Evolutionary conservation across 768 basidiomycete genomes (phyloP), one percentile per base, ranked within the genome.

Genomic region (Termitomyces titanicus): DNA sequence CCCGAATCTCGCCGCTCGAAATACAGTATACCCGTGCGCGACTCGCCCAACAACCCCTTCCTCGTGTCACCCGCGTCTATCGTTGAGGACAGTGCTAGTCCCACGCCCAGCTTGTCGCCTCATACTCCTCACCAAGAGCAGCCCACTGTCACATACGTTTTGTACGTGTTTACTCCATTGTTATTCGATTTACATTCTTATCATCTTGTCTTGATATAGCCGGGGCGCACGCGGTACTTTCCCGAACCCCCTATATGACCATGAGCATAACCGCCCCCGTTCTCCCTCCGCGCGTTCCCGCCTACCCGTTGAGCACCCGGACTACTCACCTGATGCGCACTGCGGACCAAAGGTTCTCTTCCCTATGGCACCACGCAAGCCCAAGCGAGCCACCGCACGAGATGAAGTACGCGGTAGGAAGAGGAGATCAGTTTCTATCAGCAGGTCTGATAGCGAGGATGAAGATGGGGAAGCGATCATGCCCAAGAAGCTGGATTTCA

Each of bases 1-100:
- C 66, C 75, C 1, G 73, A 71, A 47, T 64, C 65, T 15, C 72
- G 34, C 4, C 59, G 27, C n/a, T 29, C 49, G 9, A 54, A 51
- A 29, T 46, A 49, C 15, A 31, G 18, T 18, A 70, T 75, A 40
- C 67, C 71, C 47, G 53, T 65, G 53, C 81, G 83, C 17, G 86
- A 88, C 66, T 85, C 86, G 3, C 87, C 86, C 1, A 77, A 84
- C 57, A 89, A 89, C 55, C 88, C 88, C 0, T 89, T 90, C 74
- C 74, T 89, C 24, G 56, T 53, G 22, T 61, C 60, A 9, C 60
- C 60, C 10, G 77, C 77, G 1, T 73, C 76, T 22, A 59, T 64
- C 11, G 44, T 57, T 17, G 65, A 53, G 11, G 74, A 74, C 5
- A 69, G 72, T 7, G 69, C 71, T 12, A 67, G 63, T 24, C 72